A percentile compares a stretch with the other conserved stretches of the same genome.
Conservation (phyloP, 2,329 filamentous ascomycete genomes). For the Phialocephala subalpina region DNA sequence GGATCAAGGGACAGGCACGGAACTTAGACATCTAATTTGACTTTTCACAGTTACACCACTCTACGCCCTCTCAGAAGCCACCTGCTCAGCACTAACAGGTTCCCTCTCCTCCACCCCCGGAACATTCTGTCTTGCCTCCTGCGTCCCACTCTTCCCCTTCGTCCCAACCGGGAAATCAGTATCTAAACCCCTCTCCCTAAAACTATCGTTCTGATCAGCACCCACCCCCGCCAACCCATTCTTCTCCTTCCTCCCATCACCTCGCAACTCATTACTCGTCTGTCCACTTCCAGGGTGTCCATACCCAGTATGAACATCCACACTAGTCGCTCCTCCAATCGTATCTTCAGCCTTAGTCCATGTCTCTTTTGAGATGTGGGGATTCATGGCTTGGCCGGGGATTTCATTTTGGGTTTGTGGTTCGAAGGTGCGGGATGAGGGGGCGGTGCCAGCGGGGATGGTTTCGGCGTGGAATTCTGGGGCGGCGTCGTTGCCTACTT, state of each 20-base stretch:
- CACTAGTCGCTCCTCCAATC: conserved; percentile 54
- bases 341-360: conserved; percentile 47
- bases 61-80: conserved; percentile 9
- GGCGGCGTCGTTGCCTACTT: conserved; percentile 63
- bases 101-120: conserved; percentile 17
- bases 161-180: conserved; percentile 12
- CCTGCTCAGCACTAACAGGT: conserved; percentile 2
- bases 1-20: no score
- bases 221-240: conserved; percentile 48
- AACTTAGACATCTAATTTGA: no score
- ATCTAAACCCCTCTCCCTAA: conserved; percentile 22
- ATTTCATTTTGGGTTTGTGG: conserved; percentile 49
- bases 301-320: conserved; percentile 52
- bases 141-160: conserved; percentile 6
- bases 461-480: conserved; percentile 72
- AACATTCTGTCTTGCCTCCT: conserved; percentile 10
- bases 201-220: conserved; percentile 18
- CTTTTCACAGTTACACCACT: neutral
- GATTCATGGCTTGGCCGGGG: conserved; percentile 48
- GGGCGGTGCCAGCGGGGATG: conserved; percentile 67
- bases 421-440: conserved; percentile 44
- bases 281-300: conserved; percentile 54
- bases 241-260: conserved; percentile 48
- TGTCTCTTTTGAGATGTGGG: conserved; percentile 35
- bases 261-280: conserved; percentile 51